Base-by-base conservation (phyloP, 257 asterid genomes). In the Solanum pinnatisectum region DNA sequence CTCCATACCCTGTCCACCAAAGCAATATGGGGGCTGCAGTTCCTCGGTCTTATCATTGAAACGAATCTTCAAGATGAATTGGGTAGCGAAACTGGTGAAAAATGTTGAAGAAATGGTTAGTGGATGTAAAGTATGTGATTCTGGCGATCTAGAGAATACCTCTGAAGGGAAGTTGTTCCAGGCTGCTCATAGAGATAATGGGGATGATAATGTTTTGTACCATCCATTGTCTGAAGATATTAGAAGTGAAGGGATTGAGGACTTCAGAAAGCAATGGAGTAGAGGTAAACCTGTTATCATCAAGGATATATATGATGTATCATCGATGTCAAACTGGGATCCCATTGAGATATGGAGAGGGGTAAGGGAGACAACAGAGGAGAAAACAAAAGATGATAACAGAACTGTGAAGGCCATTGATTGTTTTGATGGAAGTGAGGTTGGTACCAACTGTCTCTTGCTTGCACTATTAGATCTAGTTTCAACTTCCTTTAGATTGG, bases 11-110 rank as follows among this genome's bases (percentile, higher is more conserved):
- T 97, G 99, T 72, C 99, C 98, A 14, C 96, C 96, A 44, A 93
- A 89, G 91, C 92, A 91, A 82, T 90, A 93, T 91, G 98, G 98
- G 85, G 98, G 99, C 39, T 97, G 99, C 91, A 94, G 94, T 74
- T 94, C 93, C 88, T 92, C 95, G 10, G 36, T 89, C 90, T 91
- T 97, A 89, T 91, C 90, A 86, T 92, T 96, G 83, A 95, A 91
- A 89, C 98, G 99, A 85, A 97, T 96, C 92, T 97, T 97, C 92
- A 97, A 97, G 92, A 95, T 97, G 98, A 96, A 95, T 89, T 97
- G 99, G 99, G 99, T 97, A 71, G 98, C 98, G 76, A 96, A 95
- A 89, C 92, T 97, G 87, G 94, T 94, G 89, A 97, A 95, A 93
- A 94, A 95, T 91, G 99, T 93, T 33, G 98, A 93, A 92, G 99